Base-by-base conservation (phyloP, 179 eudicot species). In the Corrigiola litoralis region DNA sequence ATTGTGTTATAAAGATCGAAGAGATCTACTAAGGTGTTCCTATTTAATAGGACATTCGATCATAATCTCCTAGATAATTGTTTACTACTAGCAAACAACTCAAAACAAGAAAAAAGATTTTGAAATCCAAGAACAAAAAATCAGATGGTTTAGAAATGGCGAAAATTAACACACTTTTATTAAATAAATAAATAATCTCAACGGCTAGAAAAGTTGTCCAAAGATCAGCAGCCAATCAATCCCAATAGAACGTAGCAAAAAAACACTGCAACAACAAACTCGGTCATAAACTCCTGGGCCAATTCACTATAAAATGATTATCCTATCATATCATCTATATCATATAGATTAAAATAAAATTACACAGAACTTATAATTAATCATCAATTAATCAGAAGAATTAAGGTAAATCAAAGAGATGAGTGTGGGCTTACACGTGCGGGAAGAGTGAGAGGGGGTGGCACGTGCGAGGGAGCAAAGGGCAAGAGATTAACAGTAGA, bases 401-500 rank as follows among this genome's bases (percentile, higher is more conserved):
- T 2, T 23, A 23, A 61, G 40, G 32, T 14, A 31, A 49, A 4
- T 24, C 6, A 13, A 13, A 18, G 17, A 33, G 16, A 17, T 21
- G 41, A 37, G 23, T 21, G 61, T 11, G 18, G n/a, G 65, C 83
- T 62, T 77, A 82, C 90, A 87, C 88, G 95, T 77, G 84, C 67
- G 67, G 82, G 81, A 14, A 72, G 80, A 50, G 66, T 3, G 33
- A 64, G 82, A 56, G 66, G 8, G 16, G 63, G 41, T 14, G 50
- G 47, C n/a, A n/a, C n/a, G n/a, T n/a, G n/a, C n/a, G n/a, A 5
- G 34, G 63, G 28, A 6, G 70, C 42, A 60, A 73, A 68, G n/a
- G 77, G 71, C 11, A 79, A 34, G 36, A 63, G 56, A 44, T 50
- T 68, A 58, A 72, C 65, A 25, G 65, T 61, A 44, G 79, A 68